Evolutionary conservation across 2,329 filamentous ascomycete species (phyloP), one percentile per base, ranked within the genome.

Genomic region (Cercospora canescens): DNA sequence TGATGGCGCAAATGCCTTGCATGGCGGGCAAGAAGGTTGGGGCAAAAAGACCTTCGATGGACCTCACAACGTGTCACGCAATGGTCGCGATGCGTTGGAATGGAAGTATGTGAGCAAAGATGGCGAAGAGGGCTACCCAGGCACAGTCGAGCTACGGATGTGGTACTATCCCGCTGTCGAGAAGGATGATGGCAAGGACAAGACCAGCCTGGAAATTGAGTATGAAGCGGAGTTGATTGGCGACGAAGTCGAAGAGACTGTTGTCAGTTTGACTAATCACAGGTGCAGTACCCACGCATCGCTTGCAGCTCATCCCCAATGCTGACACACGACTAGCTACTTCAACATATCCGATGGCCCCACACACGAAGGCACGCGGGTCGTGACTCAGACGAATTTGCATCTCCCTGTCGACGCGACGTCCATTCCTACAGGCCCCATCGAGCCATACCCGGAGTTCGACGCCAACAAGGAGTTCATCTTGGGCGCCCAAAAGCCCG

Each of bases 201-300:
- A 89, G 69, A 88, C 87, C 1, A 87, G 95, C 21, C 80, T 98
- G 64, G 89, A 89, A 64, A 91, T 96, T 58, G 95, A 98, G 79
- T 98, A 96, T 77, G 91, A 97, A 83, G 93, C 91, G 21, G 88
- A 92, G 78, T 84, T 98, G 55, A 85, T 93, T 3, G 76, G 86
- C 3, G 89, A 87, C 66, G 85, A 91, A 58, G 90, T 89, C 12
- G 89, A 94, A n/a, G 94, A 97, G 84, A 98, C 94, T 0, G 89
- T 89, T 48, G 87, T 98, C 77, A 96, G 94, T 80, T 86, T 98
- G 81, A 98, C 95, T 58, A 99, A 98, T 82, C 94, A 99, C 83
- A 96, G 92, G 91, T 93, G 62, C 32, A 45, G 30, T 16, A 56
- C 55, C 16, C 48, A 60, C 8, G 28, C 48, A 21, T 58, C 37